Base-by-base conservation (phyloP, 176 grass and related monocot species). In the Cocos nucifera region DNA sequence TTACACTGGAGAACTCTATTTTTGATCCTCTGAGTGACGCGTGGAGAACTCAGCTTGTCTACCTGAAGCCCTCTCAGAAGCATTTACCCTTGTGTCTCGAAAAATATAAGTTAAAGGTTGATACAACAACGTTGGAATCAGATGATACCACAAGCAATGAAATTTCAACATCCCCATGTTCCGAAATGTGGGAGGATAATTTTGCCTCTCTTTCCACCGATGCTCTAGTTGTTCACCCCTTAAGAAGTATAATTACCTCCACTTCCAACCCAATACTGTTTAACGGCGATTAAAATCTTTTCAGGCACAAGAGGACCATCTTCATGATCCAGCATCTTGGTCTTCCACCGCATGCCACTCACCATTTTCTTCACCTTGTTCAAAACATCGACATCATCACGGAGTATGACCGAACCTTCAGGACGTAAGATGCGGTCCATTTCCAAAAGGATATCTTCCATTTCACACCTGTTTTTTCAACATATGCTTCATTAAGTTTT, bases 341-440 rank as follows among this genome's bases (percentile, higher is more conserved):
- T 81, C 59, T 86, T 89, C 86, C 90, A 95, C 61, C 67, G 77
- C 82, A 89, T 86, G n/a, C 85, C 79, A 12, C 23, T 49, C 26
- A 80, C 70, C 25, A 20, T 79, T 64, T 61, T 75, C 68, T 76
- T 86, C 50, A 84, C 67, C 77, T 86, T 89, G 73, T 78, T 89
- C 61, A 95, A 67, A 52, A 81, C 74, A 59, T 86, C 86, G 28
- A 72, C 79, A 89, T 56, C 51, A 35, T 95, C 90, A 66, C 77
- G 69, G 19, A 95, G 58, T 75, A 95, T 79, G 51, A 95, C 77
- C 53, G 86, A 52, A 35, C 90, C 90, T 78, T 95, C 86, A 0
- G 90, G 90, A 17, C 82, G 79, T 65, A 95, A 73, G 59, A 89
- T 95, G 58, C 90, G 78, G 76, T 95, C 90, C 86, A 95, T 95